Evolutionary conservation across 371 early-diverging fungal genomes (phyloP).

Genomic region (Rhizopus arrhizus): DNA sequence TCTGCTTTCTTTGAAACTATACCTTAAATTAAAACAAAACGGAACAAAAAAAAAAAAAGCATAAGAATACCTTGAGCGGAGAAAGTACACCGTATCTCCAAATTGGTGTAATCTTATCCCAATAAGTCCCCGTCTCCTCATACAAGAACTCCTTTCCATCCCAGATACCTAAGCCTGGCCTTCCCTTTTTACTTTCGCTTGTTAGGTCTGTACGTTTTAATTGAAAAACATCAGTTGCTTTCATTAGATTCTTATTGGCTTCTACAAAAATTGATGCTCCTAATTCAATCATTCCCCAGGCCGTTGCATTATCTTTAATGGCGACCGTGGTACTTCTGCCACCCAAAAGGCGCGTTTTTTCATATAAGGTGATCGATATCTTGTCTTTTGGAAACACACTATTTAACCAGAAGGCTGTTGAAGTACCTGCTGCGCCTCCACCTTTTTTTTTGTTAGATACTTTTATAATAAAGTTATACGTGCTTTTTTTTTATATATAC

Average conservation of each 20-base stretch:
- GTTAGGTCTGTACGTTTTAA: slow-evolving; percentile 36
- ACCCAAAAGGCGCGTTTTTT: slow-evolving; percentile 52
- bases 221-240: slow-evolving; percentile 55
- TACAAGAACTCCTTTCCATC: slow-evolving; percentile 54
- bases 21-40: not conserved
- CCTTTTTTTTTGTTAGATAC: slow-evolving; percentile 34
- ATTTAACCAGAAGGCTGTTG: slow-evolving; percentile 59
- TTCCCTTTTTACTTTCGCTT: slow-evolving; percentile 6
- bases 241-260: slow-evolving; percentile 57
- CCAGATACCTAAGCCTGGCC: slow-evolving; percentile 51
- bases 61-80: slow-evolving; percentile 48
- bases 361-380: slow-evolving; percentile 54
- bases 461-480: not conserved
- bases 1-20: slow-evolving; percentile 28
- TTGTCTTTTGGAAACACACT: slow-evolving; percentile 41
- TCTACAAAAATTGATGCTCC: slow-evolving; percentile 70
- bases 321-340: slow-evolving; percentile 55
- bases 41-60: not conserved
- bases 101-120: slow-evolving; percentile 47
- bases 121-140: slow-evolving; percentile 53
- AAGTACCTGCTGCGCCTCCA: slow-evolving; percentile 67
- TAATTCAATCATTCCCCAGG: slow-evolving; percentile 49
- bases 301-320: slow-evolving; percentile 37
- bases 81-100: slow-evolving; percentile 53
- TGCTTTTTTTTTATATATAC: slow-evolving; percentile 10